Conservation (phyloP, 2,329 filamentous ascomycete genomes). For the Alternaria sp. region DNA sequence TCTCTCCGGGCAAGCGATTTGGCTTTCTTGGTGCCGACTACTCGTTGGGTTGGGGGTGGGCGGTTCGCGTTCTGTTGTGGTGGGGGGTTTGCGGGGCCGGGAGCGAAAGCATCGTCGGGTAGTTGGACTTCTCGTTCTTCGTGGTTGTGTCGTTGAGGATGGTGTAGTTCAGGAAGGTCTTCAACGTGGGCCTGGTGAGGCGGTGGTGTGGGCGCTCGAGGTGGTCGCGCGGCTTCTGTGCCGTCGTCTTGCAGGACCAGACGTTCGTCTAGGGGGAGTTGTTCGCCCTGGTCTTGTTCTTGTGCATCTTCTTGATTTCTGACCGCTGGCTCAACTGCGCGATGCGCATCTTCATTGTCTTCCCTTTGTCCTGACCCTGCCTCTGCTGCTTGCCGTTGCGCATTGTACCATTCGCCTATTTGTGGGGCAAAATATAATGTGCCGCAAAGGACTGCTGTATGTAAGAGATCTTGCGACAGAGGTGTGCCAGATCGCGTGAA, state of each 20-base stretch:
- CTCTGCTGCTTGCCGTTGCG: slow-evolving; percentile 23
- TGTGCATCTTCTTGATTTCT: background rate
- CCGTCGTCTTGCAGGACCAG: slow-evolving; percentile 37
- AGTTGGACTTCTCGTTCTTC: slow-evolving; percentile 2
- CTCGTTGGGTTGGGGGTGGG: slow-evolving; percentile 39
- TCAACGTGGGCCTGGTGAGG: slow-evolving; percentile 17
- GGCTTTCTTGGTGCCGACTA: slow-evolving; percentile 60
- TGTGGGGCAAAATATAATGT: slow-evolving; percentile 59
- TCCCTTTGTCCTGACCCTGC: slow-evolving; percentile 10
- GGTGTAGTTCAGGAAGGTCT: slow-evolving; percentile 13
- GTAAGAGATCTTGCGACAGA: slow-evolving; percentile 57
- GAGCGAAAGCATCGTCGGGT: slow-evolving; percentile 25
- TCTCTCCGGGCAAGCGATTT: slow-evolving; percentile 58
- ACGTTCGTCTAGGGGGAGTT: slow-evolving; percentile 36
- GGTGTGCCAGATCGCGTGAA: slow-evolving; percentile 60
- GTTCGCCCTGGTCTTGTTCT: slow-evolving; percentile 16
- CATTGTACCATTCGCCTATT: slow-evolving; percentile 53
- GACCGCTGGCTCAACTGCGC: background rate
- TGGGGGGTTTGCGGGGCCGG: slow-evolving; percentile 46
- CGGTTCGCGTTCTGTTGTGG: slow-evolving; percentile 24
- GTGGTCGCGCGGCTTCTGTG: slow-evolving; percentile 14
- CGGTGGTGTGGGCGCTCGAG: slow-evolving; percentile 42
- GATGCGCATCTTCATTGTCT: background rate
- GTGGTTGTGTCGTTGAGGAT: background rate
- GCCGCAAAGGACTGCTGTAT: slow-evolving; percentile 55